A percentile compares a stretch with the other conserved stretches of the same genome.
These are phyloP conservation scores for Colletotrichum abscissum DNA, from an alignment of 2,329 filamentous ascomycete genomes.

Conservation along the genomic window DNA sequence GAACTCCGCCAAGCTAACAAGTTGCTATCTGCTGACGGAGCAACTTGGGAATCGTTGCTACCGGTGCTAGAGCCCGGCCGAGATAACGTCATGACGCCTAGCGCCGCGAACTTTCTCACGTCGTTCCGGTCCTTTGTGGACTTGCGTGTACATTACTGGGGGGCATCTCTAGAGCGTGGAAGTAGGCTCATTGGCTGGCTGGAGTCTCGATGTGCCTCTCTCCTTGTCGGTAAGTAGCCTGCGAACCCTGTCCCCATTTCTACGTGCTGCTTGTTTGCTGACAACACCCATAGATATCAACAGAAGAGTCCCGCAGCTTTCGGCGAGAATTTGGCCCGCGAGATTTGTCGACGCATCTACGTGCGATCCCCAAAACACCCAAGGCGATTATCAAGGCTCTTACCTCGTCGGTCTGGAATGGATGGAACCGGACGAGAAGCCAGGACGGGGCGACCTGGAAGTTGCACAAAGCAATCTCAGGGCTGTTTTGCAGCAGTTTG, in stretches of 20 bases:
- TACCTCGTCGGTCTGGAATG: conserved; percentile 70
- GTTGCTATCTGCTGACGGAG: conserved; percentile 48
- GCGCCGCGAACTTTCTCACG: conserved; percentile 60
- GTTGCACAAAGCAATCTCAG: conserved; percentile 56
- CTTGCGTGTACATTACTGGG: conserved; percentile 75
- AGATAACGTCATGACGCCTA: conserved; percentile 34
- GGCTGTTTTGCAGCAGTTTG: conserved; percentile 58
- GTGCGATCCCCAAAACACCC: conserved; percentile 40
- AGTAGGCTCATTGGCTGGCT: conserved; percentile 71
- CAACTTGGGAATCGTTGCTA: conserved; percentile 58
- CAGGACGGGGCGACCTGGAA: conserved; percentile 54
- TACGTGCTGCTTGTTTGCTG: neutral
- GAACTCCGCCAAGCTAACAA: conserved; percentile 62
- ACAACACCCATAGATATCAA: conserved; percentile 59
- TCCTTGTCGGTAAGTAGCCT: conserved; percentile 65
- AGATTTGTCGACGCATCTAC: conserved; percentile 59
- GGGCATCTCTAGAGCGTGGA: conserved; percentile 64
- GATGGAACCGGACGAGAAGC: conserved; percentile 40
- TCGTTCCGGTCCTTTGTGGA: conserved; percentile 67
- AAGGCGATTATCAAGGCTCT: conserved; percentile 66
- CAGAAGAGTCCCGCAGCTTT: conserved; percentile 60
- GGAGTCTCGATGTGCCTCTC: conserved; percentile 67
- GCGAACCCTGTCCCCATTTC: neutral
- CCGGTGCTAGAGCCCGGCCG: neutral
- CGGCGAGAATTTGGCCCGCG: conserved; percentile 71